Percentiles rank a stretch among this genome's conserved stretches.
Evolutionary conservation across 345 rosid genomes (phyloP).

Genomic region (Microcos paniculata): DNA sequence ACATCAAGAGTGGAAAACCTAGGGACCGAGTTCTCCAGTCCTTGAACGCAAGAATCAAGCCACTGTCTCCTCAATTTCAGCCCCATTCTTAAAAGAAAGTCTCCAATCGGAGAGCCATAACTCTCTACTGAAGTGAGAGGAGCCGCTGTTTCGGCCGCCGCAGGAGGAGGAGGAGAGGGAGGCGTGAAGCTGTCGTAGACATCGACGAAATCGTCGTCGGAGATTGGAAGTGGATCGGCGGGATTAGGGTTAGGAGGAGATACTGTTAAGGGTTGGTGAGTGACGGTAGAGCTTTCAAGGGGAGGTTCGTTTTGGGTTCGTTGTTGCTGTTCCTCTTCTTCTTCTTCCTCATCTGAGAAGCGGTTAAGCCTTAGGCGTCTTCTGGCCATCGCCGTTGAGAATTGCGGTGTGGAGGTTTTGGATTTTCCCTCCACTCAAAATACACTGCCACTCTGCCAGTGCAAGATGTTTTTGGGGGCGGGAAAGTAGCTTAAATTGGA

Average conservation of each 20-base stretch:
- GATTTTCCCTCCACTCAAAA: constrained; percentile 27
- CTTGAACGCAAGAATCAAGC: constrained; percentile 58
- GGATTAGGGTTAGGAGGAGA: constrained; percentile 26
- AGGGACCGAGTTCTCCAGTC: constrained; percentile 46
- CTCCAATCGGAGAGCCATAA: constrained; percentile 46
- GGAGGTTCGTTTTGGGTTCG: constrained; percentile 1
- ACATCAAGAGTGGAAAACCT: constrained; percentile 41
- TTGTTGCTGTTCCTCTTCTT: constrained; percentile 25
- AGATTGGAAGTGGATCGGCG: constrained; percentile 31
- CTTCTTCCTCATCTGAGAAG: constrained; percentile 58
- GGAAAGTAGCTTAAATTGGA: neutral
- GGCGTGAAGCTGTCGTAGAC: constrained; percentile 46
- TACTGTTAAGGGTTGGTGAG: constrained; percentile 20
- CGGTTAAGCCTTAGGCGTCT: constrained; percentile 51
- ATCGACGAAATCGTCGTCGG: constrained; percentile 63
- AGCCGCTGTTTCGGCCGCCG: constrained; percentile 8
- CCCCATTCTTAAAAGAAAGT: constrained; percentile 51
- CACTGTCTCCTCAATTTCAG: constrained; percentile 63
- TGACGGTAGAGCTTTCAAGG: constrained; percentile 10
- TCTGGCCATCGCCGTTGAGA: constrained; percentile 41
- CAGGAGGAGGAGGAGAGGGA: constrained; percentile 30
- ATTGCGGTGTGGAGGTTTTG: neutral
- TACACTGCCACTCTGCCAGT: neutral
- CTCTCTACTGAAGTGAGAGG: constrained; percentile 8
- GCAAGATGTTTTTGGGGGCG: neutral